Percentiles rank a stretch among this genome's conserved stretches.
Conservation (phyloP, 225 moss, liverwort and hornwort genomes). For the Marchantia paleacea region DNA sequence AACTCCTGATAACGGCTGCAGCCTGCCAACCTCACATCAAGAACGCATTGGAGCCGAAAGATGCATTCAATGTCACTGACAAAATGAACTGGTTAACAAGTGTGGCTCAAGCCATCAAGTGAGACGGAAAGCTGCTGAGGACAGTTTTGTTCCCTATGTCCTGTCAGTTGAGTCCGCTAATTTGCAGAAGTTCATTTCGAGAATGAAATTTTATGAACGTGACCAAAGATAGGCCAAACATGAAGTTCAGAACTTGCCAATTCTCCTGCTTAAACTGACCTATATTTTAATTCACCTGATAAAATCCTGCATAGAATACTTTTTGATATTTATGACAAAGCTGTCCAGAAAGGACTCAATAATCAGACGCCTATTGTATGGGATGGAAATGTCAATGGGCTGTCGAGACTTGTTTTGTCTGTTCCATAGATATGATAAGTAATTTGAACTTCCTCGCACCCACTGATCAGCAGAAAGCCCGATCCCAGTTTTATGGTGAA, state of each 20-base stretch:
- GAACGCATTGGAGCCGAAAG: slow-evolving; percentile 73
- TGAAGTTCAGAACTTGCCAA: slow-evolving; percentile 88
- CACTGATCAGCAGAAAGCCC: no score
- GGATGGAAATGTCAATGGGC: slow-evolving; percentile 74
- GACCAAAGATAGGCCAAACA: slow-evolving; percentile 46
- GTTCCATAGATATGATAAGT: slow-evolving; percentile 79
- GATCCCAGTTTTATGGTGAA: no score
- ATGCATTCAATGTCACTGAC: slow-evolving; percentile 82
- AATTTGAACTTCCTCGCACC: slow-evolving; percentile 86
- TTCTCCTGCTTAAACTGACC: slow-evolving; percentile 80
- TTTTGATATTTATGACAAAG: slow-evolving; percentile 74
- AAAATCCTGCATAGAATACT: slow-evolving; percentile 67
- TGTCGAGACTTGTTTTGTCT: slow-evolving; percentile 73
- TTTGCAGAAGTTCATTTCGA: slow-evolving; percentile 66
- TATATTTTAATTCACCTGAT: slow-evolving; percentile 78
- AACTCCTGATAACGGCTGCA: slow-evolving; percentile 79
- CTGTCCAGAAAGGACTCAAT: slow-evolving; percentile 69
- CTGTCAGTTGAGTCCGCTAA: slow-evolving; percentile 73
- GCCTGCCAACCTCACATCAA: slow-evolving; percentile 72
- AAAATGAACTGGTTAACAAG: slow-evolving; percentile 72
- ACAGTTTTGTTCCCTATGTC: slow-evolving; percentile 65
- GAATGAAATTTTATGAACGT: slow-evolving; percentile 51
- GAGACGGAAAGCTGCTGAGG: no score
- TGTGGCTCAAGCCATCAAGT: no score
- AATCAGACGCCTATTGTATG: slow-evolving; percentile 61